Percentiles rank a stretch among this genome's conserved stretches.
phyloP scores from a whole-genome alignment of 148 eudicot genomes.

The Euryodendron excelsum region DNA sequence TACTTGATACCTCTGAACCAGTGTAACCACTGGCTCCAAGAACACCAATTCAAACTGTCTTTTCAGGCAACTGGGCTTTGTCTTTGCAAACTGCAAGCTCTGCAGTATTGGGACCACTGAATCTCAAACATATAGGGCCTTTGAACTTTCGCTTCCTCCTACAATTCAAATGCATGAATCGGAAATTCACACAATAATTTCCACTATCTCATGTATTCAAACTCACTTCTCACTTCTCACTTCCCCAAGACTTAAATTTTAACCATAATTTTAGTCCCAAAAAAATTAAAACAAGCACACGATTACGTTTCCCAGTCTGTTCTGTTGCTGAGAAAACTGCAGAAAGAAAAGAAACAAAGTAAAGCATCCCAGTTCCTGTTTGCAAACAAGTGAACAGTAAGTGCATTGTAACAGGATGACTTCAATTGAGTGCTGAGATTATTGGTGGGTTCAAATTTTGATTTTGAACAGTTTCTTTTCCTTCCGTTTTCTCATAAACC shows the following conservation, averaged over 20 bases:
- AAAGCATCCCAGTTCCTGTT: neutral
- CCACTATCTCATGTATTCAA: neutral
- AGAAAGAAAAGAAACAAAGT: neutral
- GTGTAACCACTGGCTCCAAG: slow-evolving; percentile 98
- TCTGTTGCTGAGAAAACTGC: neutral
- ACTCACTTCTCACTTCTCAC: no score
- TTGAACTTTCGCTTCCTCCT: slow-evolving; percentile 42
- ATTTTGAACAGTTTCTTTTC: neutral
- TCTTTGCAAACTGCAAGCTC: slow-evolving; percentile 30
- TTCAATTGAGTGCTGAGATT: no score
- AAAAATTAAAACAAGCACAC: neutral
- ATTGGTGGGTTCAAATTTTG: no score
- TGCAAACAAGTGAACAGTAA: neutral
- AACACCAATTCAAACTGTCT: slow-evolving; percentile 65
- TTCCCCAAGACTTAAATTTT: no score
- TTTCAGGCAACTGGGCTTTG: slow-evolving; percentile 33
- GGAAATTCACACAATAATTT: no score
- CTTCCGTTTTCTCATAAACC: neutral
- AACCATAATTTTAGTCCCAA: no score
- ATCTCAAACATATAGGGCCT: slow-evolving; percentile 27
- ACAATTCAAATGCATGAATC: neutral
- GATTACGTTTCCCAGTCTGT: neutral
- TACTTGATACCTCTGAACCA: slow-evolving; percentile 93
- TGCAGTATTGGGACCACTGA: slow-evolving; percentile 42
- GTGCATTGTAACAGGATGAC: neutral